phyloP scores from a whole-genome alignment of 345 rosid genomes.

The Moringa oleifera region DNA sequence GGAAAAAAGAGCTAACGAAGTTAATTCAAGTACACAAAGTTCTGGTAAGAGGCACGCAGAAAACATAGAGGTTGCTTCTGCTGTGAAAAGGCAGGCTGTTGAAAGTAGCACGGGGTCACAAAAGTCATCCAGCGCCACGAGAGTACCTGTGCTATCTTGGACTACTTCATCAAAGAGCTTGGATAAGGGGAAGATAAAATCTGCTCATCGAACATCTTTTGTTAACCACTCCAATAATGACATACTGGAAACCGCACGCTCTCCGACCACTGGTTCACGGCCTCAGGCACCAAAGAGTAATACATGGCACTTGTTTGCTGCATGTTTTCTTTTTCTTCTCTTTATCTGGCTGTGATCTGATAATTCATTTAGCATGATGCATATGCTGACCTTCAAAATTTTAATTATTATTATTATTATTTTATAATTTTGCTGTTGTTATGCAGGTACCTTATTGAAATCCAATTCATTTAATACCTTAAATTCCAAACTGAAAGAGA shows the following conservation, averaged over 20 bases:
- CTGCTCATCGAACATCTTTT: conserved; percentile 38
- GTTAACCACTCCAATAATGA: conserved; percentile 35
- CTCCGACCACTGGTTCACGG: conserved; percentile 38
- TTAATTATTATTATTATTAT: too few relatives aligned
- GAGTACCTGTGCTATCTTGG: conserved; percentile 41
- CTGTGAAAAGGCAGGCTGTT: conserved; percentile 53
- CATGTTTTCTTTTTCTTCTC: neutral
- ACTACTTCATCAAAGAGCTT: conserved; percentile 51
- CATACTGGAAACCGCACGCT: conserved; percentile 33
- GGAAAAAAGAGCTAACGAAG: conserved; percentile 38
- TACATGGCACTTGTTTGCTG: neutral
- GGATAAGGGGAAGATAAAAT: conserved; percentile 57
- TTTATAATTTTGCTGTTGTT: neutral
- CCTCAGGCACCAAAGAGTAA: conserved; percentile 64
- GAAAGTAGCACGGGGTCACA: conserved; percentile 59
- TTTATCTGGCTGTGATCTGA: neutral
- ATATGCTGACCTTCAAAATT: too few relatives aligned
- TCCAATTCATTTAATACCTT: conserved; percentile 65
- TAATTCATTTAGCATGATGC: too few relatives aligned
- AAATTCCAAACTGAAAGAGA: conserved; percentile 58
- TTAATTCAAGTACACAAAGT: conserved; percentile 23
- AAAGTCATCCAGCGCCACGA: conserved; percentile 46
- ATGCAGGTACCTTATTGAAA: conserved; percentile 62
- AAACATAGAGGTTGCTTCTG: conserved; percentile 39
- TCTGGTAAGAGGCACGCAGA: conserved; percentile 58